Evolutionary conservation across 768 basidiomycete species (phyloP).

Genomic region (Xerocomellus chrysenteron): DNA sequence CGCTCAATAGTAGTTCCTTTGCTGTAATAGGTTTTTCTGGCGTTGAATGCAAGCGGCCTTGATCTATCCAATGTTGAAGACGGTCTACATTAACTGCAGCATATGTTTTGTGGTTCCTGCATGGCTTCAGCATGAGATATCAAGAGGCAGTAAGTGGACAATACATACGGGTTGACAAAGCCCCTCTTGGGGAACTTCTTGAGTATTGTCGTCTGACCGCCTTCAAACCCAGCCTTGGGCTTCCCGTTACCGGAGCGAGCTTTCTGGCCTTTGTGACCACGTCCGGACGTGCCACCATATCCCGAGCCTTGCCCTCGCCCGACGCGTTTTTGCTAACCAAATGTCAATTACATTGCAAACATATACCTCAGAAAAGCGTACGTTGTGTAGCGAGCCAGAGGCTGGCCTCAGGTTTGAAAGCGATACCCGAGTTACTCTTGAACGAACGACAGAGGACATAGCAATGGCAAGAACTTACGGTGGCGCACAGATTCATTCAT

Average conservation of each 20-base stretch:
- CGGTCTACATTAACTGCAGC: slow-evolving; percentile 85
- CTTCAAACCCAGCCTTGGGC: slow-evolving; percentile 83
- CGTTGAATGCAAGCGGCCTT: slow-evolving; percentile 75
- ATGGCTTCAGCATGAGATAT: not conserved
- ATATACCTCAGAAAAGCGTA: slow-evolving; percentile 28
- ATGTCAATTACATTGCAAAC: slow-evolving; percentile 5
- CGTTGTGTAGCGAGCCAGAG: slow-evolving; percentile 65
- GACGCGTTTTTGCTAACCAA: slow-evolving; percentile 81
- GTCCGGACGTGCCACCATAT: slow-evolving; percentile 87
- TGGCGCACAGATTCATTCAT: too few species aligned
- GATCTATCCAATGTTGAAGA: slow-evolving; percentile 88
- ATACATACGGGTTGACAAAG: slow-evolving; percentile 85
- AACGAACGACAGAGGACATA: slow-evolving; percentile 39
- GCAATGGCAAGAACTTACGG: not conserved
- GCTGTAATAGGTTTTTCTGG: slow-evolving; percentile 86
- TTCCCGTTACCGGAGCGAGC: slow-evolving; percentile 88
- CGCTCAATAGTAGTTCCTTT: slow-evolving; percentile 77
- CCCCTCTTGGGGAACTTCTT: slow-evolving; percentile 91
- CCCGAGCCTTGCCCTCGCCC: slow-evolving; percentile 93
- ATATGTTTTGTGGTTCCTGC: slow-evolving; percentile 71
- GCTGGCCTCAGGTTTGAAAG: slow-evolving; percentile 78
- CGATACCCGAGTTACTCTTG: slow-evolving; percentile 42
- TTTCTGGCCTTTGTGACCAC: slow-evolving; percentile 95
- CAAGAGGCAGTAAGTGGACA: not conserved
- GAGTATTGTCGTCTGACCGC: slow-evolving; percentile 93